phyloP scores from a whole-genome alignment of 768 basidiomycete species.

The Lentinula boryana region DNA sequence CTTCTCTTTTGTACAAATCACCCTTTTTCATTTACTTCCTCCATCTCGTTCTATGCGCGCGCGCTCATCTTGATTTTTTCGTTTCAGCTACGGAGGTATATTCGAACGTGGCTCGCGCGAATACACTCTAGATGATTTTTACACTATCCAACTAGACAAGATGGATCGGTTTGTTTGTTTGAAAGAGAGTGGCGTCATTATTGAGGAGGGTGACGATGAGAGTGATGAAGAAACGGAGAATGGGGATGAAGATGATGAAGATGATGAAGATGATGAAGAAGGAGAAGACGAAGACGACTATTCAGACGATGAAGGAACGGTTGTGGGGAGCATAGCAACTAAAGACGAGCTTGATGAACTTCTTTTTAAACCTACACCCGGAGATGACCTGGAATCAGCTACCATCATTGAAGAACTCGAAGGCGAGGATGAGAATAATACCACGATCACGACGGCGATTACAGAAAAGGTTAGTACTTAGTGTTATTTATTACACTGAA shows the following conservation, averaged over 20 bases:
- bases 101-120: conserved; percentile 78
- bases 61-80: too few relatives aligned
- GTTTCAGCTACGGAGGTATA: conserved; percentile 77
- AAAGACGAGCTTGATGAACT: conserved; percentile 17
- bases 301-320: conserved; percentile 25
- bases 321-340: conserved; percentile 24
- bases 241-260: conserved; percentile 51
- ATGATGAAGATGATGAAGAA: conserved; percentile 38
- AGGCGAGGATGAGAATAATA: conserved; percentile 13
- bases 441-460: conserved; percentile 13
- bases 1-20: too few relatives aligned
- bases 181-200: conserved; percentile 56
- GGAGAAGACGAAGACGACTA: conserved; percentile 24
- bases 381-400: neutral
- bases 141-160: conserved; percentile 77
- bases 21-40: neutral
- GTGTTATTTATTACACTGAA: too few relatives aligned
- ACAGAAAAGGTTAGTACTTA: neutral
- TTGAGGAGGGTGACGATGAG: conserved; percentile 56
- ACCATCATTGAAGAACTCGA: conserved; percentile 15
- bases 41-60: neutral
- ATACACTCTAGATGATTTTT: conserved; percentile 87
- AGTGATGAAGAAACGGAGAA: conserved; percentile 60
- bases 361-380: neutral
- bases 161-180: conserved; percentile 73